These are phyloP conservation scores for Neofusicoccum cordaticola DNA, from an alignment of 2,329 filamentous ascomycete genomes.

Conservation along the genomic window DNA sequence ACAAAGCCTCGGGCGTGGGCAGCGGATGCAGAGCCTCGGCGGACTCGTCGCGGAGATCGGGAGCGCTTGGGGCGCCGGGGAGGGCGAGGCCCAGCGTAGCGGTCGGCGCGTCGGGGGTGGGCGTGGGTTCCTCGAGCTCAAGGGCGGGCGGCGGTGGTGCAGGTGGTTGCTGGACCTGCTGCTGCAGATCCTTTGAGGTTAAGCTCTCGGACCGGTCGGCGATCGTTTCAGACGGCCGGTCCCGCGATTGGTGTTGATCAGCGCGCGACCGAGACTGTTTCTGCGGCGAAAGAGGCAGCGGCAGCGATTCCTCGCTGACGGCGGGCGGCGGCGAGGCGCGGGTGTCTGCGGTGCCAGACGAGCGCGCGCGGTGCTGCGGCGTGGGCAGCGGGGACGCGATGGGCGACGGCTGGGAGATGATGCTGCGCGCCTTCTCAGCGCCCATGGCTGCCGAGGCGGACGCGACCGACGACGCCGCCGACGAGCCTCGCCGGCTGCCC, in stretches of 20 bases:
- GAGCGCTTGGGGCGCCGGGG: background rate
- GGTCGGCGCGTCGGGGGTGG: conserved; percentile 27
- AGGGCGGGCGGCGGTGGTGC: conserved; percentile 22
- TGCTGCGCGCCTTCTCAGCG: conserved; percentile 1
- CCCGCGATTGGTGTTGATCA: conserved; percentile 12
- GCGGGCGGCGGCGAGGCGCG: background rate
- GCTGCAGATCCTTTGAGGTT: conserved; percentile 24
- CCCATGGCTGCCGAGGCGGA: background rate
- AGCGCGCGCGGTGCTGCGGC: background rate
- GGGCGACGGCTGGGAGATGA: conserved; percentile 4
- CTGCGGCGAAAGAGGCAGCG: conserved; percentile 1
- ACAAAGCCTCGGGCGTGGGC: conserved; percentile 15
- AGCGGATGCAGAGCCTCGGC: conserved; percentile 15
- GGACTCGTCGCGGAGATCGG: conserved; percentile 10
- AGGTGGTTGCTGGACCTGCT: conserved; percentile 18
- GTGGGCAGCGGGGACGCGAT: background rate
- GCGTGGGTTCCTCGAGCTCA: conserved; percentile 35
- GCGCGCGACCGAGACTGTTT: conserved; percentile 1
- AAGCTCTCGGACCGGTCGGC: conserved; percentile 22
- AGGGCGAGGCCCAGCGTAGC: conserved; percentile 21
- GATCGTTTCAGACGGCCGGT: conserved; percentile 17
- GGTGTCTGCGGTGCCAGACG: background rate
- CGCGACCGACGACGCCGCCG: background rate
- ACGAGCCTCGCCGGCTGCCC: conserved; percentile 1
- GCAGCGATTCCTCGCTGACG: conserved; percentile 9